A percentile compares a stretch with the other conserved stretches of the same genome.
phyloP scores from a whole-genome alignment of 345 rosid species.

The Orychophragmus violaceus region DNA sequence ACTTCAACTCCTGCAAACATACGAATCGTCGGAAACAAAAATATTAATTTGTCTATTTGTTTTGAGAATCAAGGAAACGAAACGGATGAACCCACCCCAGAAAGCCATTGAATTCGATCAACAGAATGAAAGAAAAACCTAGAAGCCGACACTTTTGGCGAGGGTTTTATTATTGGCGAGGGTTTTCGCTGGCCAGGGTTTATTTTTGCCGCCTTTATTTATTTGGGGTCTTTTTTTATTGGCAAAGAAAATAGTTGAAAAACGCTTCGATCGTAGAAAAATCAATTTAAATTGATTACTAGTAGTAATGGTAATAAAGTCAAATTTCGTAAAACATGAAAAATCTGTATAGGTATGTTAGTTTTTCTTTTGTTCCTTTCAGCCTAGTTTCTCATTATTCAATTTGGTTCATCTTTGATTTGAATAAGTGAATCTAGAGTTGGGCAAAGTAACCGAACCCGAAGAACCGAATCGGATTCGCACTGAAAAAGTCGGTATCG shows the following conservation, averaged over 20 bases:
- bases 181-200: conserved; percentile 5
- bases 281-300: no score
- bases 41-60: neutral
- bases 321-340: no score
- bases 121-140: neutral
- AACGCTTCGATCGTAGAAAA: neutral
- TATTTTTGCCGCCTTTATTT: conserved; percentile 2
- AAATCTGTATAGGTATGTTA: no score
- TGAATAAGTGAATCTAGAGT: no score
- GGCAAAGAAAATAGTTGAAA: neutral
- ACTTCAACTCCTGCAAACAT: conserved; percentile 56
- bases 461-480: no score
- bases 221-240: neutral
- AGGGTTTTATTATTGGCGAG: neutral
- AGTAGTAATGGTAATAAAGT: no score
- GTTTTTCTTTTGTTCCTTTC: no score
- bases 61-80: neutral
- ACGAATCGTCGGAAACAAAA: neutral
- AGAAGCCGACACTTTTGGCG: neutral
- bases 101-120: conserved; percentile 15
- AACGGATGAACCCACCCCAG: conserved; percentile 18
- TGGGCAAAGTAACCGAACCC: no score
- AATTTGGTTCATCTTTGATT: no score
- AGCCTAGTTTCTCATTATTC: no score
- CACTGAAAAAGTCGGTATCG: no score